Evolutionary conservation across 208 protist species (phyloP), one percentile per base, ranked within the genome.

Genomic region (Leishmania tarentolae): DNA sequence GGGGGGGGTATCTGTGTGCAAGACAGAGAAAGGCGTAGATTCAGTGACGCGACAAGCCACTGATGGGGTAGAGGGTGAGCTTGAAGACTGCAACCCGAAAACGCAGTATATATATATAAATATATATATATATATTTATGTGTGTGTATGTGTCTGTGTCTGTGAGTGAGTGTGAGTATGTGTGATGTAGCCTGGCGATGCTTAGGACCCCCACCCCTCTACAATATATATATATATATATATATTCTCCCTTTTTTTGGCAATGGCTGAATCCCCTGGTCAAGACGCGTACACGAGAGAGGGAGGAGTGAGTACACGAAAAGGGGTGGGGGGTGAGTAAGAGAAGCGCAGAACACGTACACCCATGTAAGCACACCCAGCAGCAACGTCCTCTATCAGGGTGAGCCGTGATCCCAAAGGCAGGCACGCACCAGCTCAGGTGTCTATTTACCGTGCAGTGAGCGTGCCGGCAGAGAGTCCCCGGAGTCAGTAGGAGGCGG

Each of bases 271-370:
- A 35, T 63, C 28, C 2, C 28, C 57, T 63, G 28, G 57, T 63
- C 0, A 15, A 63, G 28, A 1, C 57, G 57, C 57, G 57, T 28
- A 35, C 28, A 31, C 9, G 57, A 31, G 28, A 31, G 28, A 46
- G 31, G 50, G 69, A 44, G 28, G 69, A 31, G 47, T 6, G 71
- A 56, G n/a, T 35, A 46, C 50, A 52, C 28, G 35, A 63, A 80
- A 80, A 76, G 47, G 3, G 8, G 57, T 46, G 74, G 28, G 42
- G 35, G 46, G 46, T 44, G 47, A 79, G 47, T 75, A 78, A 53
- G 47, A 75, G 7, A 65, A 76, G 3, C n/a, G 52, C 19, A 28
- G 35, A 76, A 77, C 13, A 68, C 57, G 57, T 31, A 63, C 68
- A 65, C 74, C 66, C 65, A 19, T 68, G 61, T 71, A 76, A 40